Percentiles rank a stretch among this genome's conserved stretches.
phyloP scores from a whole-genome alignment of 148 eudicot species.

The Gaultheria prostrata region DNA sequence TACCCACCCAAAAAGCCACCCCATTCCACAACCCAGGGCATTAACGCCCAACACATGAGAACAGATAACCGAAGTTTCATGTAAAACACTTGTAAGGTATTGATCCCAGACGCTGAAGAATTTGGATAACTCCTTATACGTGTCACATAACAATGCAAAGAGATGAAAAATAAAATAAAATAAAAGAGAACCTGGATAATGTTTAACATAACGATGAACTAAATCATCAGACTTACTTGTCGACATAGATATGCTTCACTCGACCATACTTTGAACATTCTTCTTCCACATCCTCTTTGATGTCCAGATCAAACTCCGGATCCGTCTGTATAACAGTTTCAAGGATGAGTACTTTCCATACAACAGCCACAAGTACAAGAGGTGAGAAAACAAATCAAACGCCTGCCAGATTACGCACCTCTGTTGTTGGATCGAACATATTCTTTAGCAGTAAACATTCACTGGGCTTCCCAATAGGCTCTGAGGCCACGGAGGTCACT shows the following conservation, averaged over 20 bases:
- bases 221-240: constrained; percentile 51
- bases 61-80: background rate
- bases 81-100: background rate
- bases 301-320: constrained; percentile 84
- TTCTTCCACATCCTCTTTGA: constrained; percentile 71
- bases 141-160: background rate
- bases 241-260: constrained; percentile 75
- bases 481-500: constrained; percentile 46
- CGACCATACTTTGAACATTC: constrained; percentile 80
- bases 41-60: background rate
- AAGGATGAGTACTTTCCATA: constrained; percentile 7
- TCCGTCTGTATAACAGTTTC: constrained; percentile 48
- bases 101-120: background rate
- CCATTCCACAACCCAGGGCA: too few species aligned
- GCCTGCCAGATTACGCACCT: constrained; percentile 37
- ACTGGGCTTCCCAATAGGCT: constrained; percentile 82
- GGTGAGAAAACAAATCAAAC: background rate
- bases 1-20: too few species aligned
- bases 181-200: background rate
- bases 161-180: background rate
- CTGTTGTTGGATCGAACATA: constrained; percentile 88
- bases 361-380: background rate
- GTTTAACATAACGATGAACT: background rate
- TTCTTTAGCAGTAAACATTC: constrained; percentile 90
- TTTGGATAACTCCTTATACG: background rate